phyloP scores from a whole-genome alignment of 2,329 filamentous ascomycete genomes.

The Colletotrichum liaoningense region DNA sequence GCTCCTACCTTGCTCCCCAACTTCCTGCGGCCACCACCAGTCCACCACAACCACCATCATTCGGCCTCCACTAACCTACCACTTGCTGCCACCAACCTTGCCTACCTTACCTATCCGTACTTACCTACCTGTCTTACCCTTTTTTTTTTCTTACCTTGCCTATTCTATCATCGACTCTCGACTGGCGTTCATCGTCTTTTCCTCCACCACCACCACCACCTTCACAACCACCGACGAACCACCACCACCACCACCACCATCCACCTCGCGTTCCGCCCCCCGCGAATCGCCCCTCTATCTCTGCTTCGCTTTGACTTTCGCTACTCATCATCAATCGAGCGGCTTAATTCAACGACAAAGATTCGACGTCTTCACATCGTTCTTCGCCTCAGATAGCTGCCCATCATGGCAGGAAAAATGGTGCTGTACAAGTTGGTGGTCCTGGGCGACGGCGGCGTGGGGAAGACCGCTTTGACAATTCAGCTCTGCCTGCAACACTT shows the following conservation, averaged over 20 bases:
- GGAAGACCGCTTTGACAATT: slow-evolving; percentile 93
- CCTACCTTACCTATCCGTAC: slow-evolving; percentile 5
- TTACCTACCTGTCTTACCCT: slow-evolving; percentile 21
- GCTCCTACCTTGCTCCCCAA: slow-evolving; percentile 27
- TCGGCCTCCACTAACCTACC: neutral
- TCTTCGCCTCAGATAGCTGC: slow-evolving; percentile 34
- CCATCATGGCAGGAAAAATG: slow-evolving; percentile 89
- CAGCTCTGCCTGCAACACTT: slow-evolving; percentile 99
- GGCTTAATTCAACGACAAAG: slow-evolving; percentile 5
- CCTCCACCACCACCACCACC: slow-evolving; percentile 36
- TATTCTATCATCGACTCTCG: slow-evolving; percentile 32
- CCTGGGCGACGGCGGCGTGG: slow-evolving; percentile 91
- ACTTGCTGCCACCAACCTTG: neutral
- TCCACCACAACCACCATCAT: neutral
- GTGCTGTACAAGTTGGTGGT: slow-evolving; percentile 97
- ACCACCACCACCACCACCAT: slow-evolving; percentile 26
- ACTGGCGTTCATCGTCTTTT: slow-evolving; percentile 31
- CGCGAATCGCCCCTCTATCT: slow-evolving; percentile 27
- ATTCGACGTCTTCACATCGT: slow-evolving; percentile 32
- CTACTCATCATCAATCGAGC: slow-evolving; percentile 28
- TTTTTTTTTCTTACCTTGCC: slow-evolving; percentile 21
- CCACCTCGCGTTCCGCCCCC: slow-evolving; percentile 29
- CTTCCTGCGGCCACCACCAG: slow-evolving; percentile 10
- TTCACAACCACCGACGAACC: slow-evolving; percentile 39
- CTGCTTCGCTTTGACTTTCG: slow-evolving; percentile 15